A percentile compares a stretch with the other conserved stretches of the same genome.
phyloP scores from a whole-genome alignment of 2,329 filamentous ascomycete species.

The Xylogone sp. region DNA sequence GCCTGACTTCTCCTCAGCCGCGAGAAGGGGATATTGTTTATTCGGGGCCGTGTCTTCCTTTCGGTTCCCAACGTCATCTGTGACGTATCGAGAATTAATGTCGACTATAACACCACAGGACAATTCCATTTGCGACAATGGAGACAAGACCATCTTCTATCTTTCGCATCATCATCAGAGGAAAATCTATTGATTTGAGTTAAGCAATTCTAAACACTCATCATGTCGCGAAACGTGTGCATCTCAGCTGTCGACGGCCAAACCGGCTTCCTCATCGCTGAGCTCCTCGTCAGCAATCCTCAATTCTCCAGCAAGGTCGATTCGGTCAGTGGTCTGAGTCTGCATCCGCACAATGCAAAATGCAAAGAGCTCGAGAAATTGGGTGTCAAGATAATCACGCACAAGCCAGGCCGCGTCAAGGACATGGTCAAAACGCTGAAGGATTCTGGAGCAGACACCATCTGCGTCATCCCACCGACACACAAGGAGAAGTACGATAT shows the following conservation, averaged over 20 bases:
- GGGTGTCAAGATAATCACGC: conserved; percentile 38
- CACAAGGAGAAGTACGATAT: conserved; percentile 43
- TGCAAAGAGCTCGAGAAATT: conserved; percentile 37
- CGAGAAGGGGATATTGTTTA: too few species aligned
- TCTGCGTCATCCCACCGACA: conserved; percentile 46
- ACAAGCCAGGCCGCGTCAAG: conserved; percentile 36
- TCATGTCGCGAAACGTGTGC: conserved; percentile 44
- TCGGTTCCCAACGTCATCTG: not conserved
- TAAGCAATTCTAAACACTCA: not conserved
- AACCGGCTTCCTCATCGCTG: conserved; percentile 47
- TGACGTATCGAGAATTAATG: not conserved
- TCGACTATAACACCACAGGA: too few species aligned
- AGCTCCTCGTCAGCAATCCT: conserved; percentile 40
- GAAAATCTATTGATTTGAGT: not conserved
- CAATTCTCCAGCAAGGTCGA: conserved; percentile 39
- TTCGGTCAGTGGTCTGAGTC: conserved; percentile 36
- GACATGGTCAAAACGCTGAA: conserved; percentile 36
- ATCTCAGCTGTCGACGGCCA: conserved; percentile 46
- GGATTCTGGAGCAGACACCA: conserved; percentile 39
- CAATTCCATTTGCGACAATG: not conserved
- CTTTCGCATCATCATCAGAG: not conserved
- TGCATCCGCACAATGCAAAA: conserved; percentile 34
- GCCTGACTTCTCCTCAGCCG: too few species aligned
- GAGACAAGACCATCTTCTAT: not conserved
- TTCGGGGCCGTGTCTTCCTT: too few species aligned